Evolutionary conservation across 2,329 filamentous ascomycete species (phyloP), one percentile per base, ranked within the genome.

Genomic region (Sclerotinia nivalis): DNA sequence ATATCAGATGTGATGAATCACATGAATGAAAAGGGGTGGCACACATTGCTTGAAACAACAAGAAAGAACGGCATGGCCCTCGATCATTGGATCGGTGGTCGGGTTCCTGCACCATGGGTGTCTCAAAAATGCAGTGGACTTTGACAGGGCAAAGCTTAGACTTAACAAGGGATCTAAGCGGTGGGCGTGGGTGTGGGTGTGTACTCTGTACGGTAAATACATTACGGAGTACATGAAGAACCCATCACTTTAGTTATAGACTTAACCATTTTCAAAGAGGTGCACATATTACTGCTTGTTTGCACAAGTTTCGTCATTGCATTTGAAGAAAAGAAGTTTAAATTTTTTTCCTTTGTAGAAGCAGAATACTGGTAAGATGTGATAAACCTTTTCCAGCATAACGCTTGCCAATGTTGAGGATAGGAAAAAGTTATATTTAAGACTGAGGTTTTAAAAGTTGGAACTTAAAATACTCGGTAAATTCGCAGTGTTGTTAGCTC

Each of bases 31-130:
- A 31, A 25, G 60, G 68, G 52, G 54, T 40, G 31, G n/a, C 34
- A 50, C n/a, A 50, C n/a, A 18, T 66, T 47, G 60, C 50, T 58
- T 66, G 59, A 69, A 68, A 65, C 67, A 69, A 56, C 67, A 59
- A 69, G 59, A 65, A 64, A 65, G 25, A 69, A 45, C 67, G 37
- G 56, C 40, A 69, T 56, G n/a, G 67, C 34, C 40, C 47, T 69
- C 28, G 67, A 52, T 66, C 40, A 69, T 69, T 69, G 68, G 68
- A 69, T 66, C 50, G 61, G 54, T 49, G n/a, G 61, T 66, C 68
- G 61, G 68, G 68, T 69, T 66, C 68, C 68, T 66, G 68, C 61
- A 66, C 68, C 52, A 66, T 18, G 31, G 68, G 31, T 58, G 60
- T 66, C 68, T 66, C 40, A 43, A 43, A 59, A 65, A 69, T 52